Base-by-base conservation (phyloP, 2,329 filamentous ascomycete genomes). In the Drechmeria coniospora region DNA sequence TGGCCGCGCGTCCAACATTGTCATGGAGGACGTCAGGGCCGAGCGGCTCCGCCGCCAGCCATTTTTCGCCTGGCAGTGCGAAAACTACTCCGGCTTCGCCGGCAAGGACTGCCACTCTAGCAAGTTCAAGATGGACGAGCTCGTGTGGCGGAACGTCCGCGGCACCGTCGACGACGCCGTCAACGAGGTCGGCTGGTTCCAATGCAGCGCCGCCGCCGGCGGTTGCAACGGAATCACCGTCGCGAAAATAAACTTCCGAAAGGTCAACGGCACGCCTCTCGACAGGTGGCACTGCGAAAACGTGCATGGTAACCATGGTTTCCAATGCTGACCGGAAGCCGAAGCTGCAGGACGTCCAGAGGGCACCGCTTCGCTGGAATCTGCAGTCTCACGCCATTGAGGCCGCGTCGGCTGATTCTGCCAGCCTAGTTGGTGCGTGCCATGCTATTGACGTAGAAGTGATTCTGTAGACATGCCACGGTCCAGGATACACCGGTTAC, bases 1-100 rank as follows among this genome's bases (percentile, higher is more conserved):
- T 0, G 67, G 67, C 8, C 54, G 38, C 23, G 49, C 46, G 4
- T 30, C 36, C 15, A 45, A 47, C 37, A 44, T 54, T 6, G 33
- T 36, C 9, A 41, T 54, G 15, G 46, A 52, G 24, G 44, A 51
- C 26, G 34, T 52, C 25, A 36, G 28, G 10, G 32, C 51, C 10
- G 32, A 40, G n/a, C 32, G 40, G 5, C 25, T 39, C n/a, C 40
- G 48, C 1, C 30, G 39, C 8, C 39, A 44, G 22, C 50, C 50
- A 12, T 43, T 53, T 15, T 51, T 48, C 32, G 37, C 46, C 8
- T 49, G 45, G 38, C 50, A 52, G 33, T 54, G 50, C 30, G 50
- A 53, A 34, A 42, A 51, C 23, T 52, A 48, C 33, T 45, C 46
- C 8, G 49, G 50, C 21, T 42, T 40, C 28, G 39, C 40, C 2